phyloP scores from a whole-genome alignment of 345 rosid species.

The Lepidium sativum region DNA sequence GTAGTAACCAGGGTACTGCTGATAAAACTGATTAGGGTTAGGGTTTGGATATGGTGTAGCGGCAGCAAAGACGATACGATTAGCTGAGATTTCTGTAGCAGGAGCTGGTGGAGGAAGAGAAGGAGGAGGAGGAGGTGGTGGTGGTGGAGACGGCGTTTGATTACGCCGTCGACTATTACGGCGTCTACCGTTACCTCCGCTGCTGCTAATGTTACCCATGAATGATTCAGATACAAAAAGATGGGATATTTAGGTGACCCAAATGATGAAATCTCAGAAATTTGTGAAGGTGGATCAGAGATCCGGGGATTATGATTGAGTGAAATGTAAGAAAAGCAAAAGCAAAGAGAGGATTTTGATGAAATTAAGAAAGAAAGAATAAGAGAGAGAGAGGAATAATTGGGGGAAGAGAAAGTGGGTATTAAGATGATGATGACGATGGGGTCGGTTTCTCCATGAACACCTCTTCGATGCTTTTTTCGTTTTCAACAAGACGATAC shows the following conservation, averaged over 20 bases:
- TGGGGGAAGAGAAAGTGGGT: constrained; percentile 8
- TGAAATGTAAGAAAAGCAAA: constrained; percentile 1
- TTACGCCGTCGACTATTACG: constrained; percentile 41
- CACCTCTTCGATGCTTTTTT: background rate
- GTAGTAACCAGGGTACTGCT: constrained; percentile 64
- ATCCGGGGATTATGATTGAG: constrained; percentile 10
- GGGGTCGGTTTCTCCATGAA: constrained; percentile 34
- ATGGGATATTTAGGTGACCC: background rate
- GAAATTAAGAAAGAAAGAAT: background rate
- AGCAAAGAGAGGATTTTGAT: background rate
- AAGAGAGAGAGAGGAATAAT: constrained; percentile 5
- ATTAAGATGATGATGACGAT: constrained; percentile 15
- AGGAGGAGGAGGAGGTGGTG: constrained; percentile 23
- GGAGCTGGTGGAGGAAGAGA: constrained; percentile 48
- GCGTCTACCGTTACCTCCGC: constrained; percentile 47
- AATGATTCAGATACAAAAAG: background rate
- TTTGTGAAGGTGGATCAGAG: constrained; percentile 3
- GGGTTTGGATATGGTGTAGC: constrained; percentile 80
- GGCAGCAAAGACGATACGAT: constrained; percentile 71
- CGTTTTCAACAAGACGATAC: no score
- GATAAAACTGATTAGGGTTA: constrained; percentile 48
- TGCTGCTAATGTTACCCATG: constrained; percentile 70
- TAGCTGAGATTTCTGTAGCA: constrained; percentile 63
- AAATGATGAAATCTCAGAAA: background rate
- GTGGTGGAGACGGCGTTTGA: constrained; percentile 32